Percentiles rank a stretch among this genome's conserved stretches.
phyloP scores from a whole-genome alignment of 176 grass and related monocot genomes.

The Musa troglodytarum region DNA sequence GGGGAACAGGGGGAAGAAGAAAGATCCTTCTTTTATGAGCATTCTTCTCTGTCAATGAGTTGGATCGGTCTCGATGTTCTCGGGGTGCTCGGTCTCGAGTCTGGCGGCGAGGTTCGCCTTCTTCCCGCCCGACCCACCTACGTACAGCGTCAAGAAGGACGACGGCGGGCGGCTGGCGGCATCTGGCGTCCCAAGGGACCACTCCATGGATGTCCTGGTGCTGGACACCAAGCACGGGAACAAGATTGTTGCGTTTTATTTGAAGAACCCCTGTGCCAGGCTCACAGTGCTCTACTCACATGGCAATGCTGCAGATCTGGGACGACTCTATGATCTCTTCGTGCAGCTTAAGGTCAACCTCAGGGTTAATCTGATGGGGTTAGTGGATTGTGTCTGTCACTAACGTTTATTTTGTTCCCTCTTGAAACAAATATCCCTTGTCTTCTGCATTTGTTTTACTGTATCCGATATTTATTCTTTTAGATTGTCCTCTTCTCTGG shows the following conservation, averaged over 20 bases:
- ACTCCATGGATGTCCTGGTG: conserved; percentile 54
- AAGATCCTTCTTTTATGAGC: conserved; percentile 31
- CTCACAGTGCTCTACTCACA: conserved; percentile 98
- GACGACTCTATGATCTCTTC: conserved; percentile 96
- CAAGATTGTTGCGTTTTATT: conserved; percentile 86
- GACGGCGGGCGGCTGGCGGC: conserved; percentile 65
- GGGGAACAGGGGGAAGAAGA: not conserved
- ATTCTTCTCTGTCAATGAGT: conserved; percentile 58
- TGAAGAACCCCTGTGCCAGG: conserved; percentile 63
- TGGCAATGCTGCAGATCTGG: conserved; percentile 95
- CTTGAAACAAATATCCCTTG: not conserved
- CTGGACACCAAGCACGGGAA: conserved; percentile 55
- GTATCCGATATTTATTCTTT: not conserved
- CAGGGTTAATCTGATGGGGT: conserved; percentile 97
- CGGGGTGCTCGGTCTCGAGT: conserved; percentile 91
- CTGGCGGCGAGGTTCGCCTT: conserved; percentile 95
- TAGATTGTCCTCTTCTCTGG: not conserved
- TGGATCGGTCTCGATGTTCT: conserved; percentile 46
- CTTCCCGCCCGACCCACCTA: conserved; percentile 88
- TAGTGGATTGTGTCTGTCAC: conserved; percentile 30
- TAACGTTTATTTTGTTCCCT: not conserved
- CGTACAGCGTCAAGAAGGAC: conserved; percentile 76
- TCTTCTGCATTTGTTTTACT: conserved; percentile 17
- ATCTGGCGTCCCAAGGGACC: conserved; percentile 56
- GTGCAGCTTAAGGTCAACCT: conserved; percentile 98